A percentile compares a stretch with the other conserved stretches of the same genome.
phyloP scores from a whole-genome alignment of 192 early-diverging fungal species.

The Coemansia erecta region DNA sequence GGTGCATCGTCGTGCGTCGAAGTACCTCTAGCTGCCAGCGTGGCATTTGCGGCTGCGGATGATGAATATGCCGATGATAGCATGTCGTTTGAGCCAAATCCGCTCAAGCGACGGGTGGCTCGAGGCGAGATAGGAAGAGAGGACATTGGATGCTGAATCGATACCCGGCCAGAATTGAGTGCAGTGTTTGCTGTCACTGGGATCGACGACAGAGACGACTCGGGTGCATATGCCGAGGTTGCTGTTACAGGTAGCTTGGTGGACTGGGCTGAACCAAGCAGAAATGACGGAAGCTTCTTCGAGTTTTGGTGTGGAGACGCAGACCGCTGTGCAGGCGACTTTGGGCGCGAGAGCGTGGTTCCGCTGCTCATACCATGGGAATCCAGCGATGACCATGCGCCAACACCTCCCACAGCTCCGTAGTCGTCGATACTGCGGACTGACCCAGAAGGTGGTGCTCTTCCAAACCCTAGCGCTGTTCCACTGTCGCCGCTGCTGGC shows the following conservation, averaged over 20 bases:
- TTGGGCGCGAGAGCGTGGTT: conserved; percentile 34
- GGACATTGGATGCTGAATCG: conserved; percentile 18
- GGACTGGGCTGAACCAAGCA: conserved; percentile 36
- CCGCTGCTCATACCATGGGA: background rate
- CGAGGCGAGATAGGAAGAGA: conserved; percentile 34
- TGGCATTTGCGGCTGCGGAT: conserved; percentile 2
- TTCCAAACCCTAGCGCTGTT: background rate
- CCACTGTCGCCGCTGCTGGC: background rate
- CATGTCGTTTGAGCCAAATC: conserved; percentile 55
- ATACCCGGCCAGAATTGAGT: conserved; percentile 1
- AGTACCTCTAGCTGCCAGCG: conserved; percentile 7
- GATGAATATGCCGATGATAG: conserved; percentile 43
- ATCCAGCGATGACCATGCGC: conserved; percentile 28
- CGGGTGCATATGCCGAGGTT: conserved; percentile 4
- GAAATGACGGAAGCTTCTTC: conserved; percentile 47
- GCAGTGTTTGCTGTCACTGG: conserved; percentile 9
- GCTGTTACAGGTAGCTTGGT: conserved; percentile 23
- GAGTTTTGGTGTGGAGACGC: conserved; percentile 39
- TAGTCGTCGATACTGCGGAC: background rate
- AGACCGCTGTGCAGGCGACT: conserved; percentile 42
- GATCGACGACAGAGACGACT: conserved; percentile 13
- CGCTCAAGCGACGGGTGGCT: conserved; percentile 40
- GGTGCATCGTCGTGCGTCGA: conserved; percentile 46
- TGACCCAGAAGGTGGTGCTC: background rate
- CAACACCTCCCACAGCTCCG: conserved; percentile 22